Conservation (phyloP, 768 basidiomycete species). For the Agrocybe chaxingu region DNA sequence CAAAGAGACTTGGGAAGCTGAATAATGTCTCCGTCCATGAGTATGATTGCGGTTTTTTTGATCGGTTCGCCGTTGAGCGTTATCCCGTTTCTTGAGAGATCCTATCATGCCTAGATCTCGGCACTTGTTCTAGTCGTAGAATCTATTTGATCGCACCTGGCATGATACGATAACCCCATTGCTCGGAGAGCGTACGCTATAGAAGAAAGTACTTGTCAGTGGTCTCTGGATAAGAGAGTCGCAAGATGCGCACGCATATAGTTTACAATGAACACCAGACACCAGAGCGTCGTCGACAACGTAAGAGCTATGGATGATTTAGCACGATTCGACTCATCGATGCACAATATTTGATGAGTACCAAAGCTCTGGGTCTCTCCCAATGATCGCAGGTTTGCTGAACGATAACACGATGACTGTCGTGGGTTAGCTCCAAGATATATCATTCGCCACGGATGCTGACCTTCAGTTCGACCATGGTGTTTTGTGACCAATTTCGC, state of each 20-base stretch:
- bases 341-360: slow-evolving; percentile 19
- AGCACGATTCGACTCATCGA: slow-evolving; percentile 20
- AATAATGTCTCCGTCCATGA: slow-evolving; percentile 75
- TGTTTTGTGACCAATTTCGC: slow-evolving; percentile 66
- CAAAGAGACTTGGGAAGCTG: slow-evolving; percentile 67
- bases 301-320: slow-evolving; percentile 48
- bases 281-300: slow-evolving; percentile 60
- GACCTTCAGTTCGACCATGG: slow-evolving; percentile 68
- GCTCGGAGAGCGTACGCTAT: slow-evolving; percentile 63
- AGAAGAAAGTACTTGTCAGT: slow-evolving; percentile 1
- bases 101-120: slow-evolving; percentile 35
- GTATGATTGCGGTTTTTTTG: slow-evolving; percentile 61
- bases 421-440: not conserved
- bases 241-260: slow-evolving; percentile 62
- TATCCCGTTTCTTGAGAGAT: slow-evolving; percentile 75
- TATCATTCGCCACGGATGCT: not conserved
- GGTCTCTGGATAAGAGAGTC: not conserved
- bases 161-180: slow-evolving; percentile 79
- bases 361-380: slow-evolving; percentile 71
- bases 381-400: slow-evolving; percentile 64
- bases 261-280: slow-evolving; percentile 71
- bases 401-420: slow-evolving; percentile 60
- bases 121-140: not conserved
- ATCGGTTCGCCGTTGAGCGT: slow-evolving; percentile 68
- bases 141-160: slow-evolving; percentile 42